phyloP scores from a whole-genome alignment of 2,329 filamentous ascomycete species.

The Pseudogymnoascus sp. region DNA sequence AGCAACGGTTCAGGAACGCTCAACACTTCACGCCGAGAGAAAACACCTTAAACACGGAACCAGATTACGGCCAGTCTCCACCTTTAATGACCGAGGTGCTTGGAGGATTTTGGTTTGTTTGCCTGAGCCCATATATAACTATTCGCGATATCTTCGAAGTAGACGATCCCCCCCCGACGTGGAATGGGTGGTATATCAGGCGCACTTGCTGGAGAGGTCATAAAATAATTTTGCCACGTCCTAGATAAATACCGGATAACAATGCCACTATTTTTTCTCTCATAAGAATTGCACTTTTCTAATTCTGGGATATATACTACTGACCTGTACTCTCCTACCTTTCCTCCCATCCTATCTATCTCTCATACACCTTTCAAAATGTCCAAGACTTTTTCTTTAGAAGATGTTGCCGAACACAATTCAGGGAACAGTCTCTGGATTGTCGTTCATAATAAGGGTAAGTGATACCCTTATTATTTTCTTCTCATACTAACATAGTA shows the following conservation, averaged over 20 bases:
- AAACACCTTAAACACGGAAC: not conserved
- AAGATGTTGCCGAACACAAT: slow-evolving; percentile 44
- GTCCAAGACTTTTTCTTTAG: slow-evolving; percentile 21
- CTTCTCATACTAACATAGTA: not conserved
- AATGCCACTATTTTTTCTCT: not conserved
- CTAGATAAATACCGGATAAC: not conserved
- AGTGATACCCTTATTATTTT: not conserved
- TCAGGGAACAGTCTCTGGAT: slow-evolving; percentile 45
- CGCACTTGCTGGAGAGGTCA: not conserved
- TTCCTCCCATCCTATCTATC: not conserved
- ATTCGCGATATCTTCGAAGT: slow-evolving; percentile 4
- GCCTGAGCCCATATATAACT: not conserved
- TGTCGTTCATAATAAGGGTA: slow-evolving; percentile 49
- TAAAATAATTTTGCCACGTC: slow-evolving; percentile 1
- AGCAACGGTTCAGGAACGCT: not conserved
- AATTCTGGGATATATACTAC: not conserved
- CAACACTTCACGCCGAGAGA: not conserved
- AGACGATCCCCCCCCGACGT: not conserved
- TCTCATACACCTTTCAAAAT: not conserved
- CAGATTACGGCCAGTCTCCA: not conserved
- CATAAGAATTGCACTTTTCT: not conserved
- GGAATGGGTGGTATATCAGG: not conserved
- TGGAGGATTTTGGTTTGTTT: not conserved
- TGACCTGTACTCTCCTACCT: not conserved
- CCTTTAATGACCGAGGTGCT: not conserved